A percentile compares a stretch with the other conserved stretches of the same genome.
Evolutionary conservation across 352 stramenopile species (phyloP).

Genomic region (Phytophthora idaei): DNA sequence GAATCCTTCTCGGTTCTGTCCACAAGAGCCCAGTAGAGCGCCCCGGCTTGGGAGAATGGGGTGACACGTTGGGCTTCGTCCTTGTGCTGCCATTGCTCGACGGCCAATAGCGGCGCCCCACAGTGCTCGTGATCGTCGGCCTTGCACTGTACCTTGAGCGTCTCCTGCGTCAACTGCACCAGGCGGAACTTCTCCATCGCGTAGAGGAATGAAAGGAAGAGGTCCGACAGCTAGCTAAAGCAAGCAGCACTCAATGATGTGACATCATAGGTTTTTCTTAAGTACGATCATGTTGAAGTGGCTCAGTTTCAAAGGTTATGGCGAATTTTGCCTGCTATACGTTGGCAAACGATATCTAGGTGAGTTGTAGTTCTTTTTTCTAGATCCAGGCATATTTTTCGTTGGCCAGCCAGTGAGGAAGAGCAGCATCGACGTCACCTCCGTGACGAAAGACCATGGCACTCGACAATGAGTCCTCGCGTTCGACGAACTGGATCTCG

Average conservation of each 20-base stretch:
- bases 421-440: not conserved
- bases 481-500: constrained; percentile 41
- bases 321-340: not conserved
- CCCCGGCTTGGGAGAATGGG: constrained; percentile 42
- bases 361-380: not conserved
- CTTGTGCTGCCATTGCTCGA: constrained; percentile 52
- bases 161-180: constrained; percentile 53
- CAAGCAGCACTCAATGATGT: too few relatives aligned
- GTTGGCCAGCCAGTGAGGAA: constrained; percentile 46
- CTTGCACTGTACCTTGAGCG: constrained; percentile 66
- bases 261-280: not conserved
- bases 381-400: constrained; percentile 63
- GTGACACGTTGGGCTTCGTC: constrained; percentile 48
- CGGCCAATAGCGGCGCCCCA: constrained; percentile 37
- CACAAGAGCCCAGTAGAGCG: constrained; percentile 67
- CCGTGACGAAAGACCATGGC: constrained; percentile 48
- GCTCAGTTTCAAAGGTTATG: not conserved
- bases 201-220: too few relatives aligned
- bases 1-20: constrained; percentile 27
- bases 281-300: constrained; percentile 5
- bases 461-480: constrained; percentile 65
- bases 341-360: not conserved
- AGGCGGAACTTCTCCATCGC: constrained; percentile 42
- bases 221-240: too few relatives aligned
- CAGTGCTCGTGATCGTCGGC: constrained; percentile 57